A percentile compares a stretch with the other conserved stretches of the same genome.
Conservation (phyloP, 805 yeast species). For the Kregervanrija delftensis region DNA sequence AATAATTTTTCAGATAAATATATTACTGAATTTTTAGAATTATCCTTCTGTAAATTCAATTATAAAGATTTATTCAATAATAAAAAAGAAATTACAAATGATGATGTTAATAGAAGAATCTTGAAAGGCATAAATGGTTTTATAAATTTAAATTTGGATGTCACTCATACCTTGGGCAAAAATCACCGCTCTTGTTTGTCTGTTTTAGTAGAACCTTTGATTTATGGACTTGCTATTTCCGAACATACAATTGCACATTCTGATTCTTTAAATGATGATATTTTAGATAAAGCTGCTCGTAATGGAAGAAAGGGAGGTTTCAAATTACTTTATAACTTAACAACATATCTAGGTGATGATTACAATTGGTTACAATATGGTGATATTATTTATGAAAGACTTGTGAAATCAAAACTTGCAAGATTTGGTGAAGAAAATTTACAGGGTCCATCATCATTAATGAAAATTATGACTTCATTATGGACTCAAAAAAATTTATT, state of each 20-base stretch:
- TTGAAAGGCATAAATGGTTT: constrained; percentile 58
- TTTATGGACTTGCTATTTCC: constrained; percentile 48
- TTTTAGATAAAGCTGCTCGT: constrained; percentile 41
- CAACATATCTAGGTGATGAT: constrained; percentile 42
- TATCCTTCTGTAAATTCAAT: constrained; percentile 53
- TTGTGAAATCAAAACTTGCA: constrained; percentile 59
- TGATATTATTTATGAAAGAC: constrained; percentile 40
- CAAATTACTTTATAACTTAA: constrained; percentile 53
- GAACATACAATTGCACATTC: constrained; percentile 33
- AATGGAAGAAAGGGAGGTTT: constrained; percentile 61
- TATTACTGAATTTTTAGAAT: constrained; percentile 50
- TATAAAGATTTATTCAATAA: constrained; percentile 28
- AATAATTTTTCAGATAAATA: constrained; percentile 48
- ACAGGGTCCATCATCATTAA: constrained; percentile 74
- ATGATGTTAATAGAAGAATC: constrained; percentile 23
- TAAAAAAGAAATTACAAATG: constrained; percentile 11
- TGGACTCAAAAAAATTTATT: constrained; percentile 38
- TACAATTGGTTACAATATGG: constrained; percentile 53
- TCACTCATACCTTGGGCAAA: constrained; percentile 53
- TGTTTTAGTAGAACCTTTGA: constrained; percentile 47
- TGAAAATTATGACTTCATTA: constrained; percentile 61
- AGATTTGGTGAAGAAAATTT: constrained; percentile 70
- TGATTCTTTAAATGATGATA: constrained; percentile 15
- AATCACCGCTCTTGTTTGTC: constrained; percentile 42
- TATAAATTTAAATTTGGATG: constrained; percentile 51